Base-by-base conservation (phyloP, 371 early-diverging fungal genomes). In the Vairimorpha necatrix region DNA sequence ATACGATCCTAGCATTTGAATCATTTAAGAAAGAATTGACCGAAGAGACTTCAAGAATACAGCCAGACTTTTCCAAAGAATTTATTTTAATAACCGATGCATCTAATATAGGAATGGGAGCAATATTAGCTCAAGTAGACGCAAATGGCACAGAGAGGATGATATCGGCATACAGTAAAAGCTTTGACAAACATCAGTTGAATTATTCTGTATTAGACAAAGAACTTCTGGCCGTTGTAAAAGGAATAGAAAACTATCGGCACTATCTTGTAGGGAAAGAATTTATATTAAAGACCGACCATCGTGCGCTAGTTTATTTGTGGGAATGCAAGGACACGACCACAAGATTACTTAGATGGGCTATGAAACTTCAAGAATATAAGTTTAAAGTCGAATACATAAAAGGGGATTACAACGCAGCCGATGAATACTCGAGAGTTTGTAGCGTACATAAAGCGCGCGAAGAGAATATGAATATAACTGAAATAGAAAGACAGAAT, bases 81-180 rank as follows among this genome's bases (percentile, higher is more conserved):
- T 76, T 47, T 67, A 77, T 72, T 32, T 38, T 79, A 24, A 71
- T 22, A 14, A 77, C 79, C 13, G 79, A 79, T 58, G 78, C 79
- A 18, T 69, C 69, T 6, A 34, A 68, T 6, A 67, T 28, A 22
- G 7, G 47, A 3, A 26, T 66, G 7, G 77, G 77, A 3, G 48
- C 42, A 28, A 38, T 73, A 18, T 50, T 80, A 67, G 11, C 13
- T 34, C 77, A 77, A 18, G 39, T 38, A 36, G 9, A 63, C 36
- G 24, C n/a, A 2, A 63, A 63, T 38, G 63, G 63, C 1, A 34
- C 7, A 4, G 36, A 63, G 18, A 38, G 39, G n/a, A 32, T 36
- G 2, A 34, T 7, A 32, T n/a, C 16, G 18, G 6, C 7, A 34
- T 34, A 7, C 7, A 63, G 63, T 36, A 63, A 30, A 63, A 22